Conservation (phyloP, 768 basidiomycete species). For the Phanerochaete sordida region DNA sequence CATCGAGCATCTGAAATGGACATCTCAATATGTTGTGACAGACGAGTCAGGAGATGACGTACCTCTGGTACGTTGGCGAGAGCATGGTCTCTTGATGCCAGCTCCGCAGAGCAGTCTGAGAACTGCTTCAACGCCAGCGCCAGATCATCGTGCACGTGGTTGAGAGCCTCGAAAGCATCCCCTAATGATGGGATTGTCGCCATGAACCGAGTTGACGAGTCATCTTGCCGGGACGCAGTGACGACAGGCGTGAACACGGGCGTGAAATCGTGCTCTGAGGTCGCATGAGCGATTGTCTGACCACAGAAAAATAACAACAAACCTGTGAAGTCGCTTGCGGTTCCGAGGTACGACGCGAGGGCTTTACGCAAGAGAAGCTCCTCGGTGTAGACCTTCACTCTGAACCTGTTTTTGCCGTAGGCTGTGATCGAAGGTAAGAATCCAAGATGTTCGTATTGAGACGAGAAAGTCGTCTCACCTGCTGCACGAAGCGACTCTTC, state of each 20-base stretch:
- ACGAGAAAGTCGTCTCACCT: conserved; percentile 34
- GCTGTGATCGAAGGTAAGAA: conserved; percentile 3
- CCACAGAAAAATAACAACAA: conserved; percentile 10
- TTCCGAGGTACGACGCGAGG: conserved; percentile 64
- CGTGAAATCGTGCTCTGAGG: conserved; percentile 64
- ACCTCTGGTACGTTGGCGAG: conserved; percentile 74
- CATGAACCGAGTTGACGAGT: conserved; percentile 55
- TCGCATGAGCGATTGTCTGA: background rate
- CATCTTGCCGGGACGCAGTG: conserved; percentile 53
- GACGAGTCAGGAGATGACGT: conserved; percentile 12
- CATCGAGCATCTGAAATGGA: conserved; percentile 4
- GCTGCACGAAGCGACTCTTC: conserved; percentile 52
- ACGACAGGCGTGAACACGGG: conserved; percentile 68
- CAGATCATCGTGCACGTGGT: conserved; percentile 60
- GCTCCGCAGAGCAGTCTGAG: conserved; percentile 61
- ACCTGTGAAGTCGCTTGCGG: conserved; percentile 72
- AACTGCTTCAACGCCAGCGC: conserved; percentile 61
- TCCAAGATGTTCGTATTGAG: background rate
- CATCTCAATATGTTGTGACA: background rate
- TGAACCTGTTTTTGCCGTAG: conserved; percentile 56
- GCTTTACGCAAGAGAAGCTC: conserved; percentile 59
- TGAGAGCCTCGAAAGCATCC: conserved; percentile 66
- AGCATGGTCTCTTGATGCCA: conserved; percentile 69
- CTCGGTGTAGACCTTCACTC: conserved; percentile 49
- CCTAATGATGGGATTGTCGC: conserved; percentile 77